Evolutionary conservation across 257 asterid genomes (phyloP), one percentile per base, ranked within the genome.

Genomic region (Solanum tarapatanum): DNA sequence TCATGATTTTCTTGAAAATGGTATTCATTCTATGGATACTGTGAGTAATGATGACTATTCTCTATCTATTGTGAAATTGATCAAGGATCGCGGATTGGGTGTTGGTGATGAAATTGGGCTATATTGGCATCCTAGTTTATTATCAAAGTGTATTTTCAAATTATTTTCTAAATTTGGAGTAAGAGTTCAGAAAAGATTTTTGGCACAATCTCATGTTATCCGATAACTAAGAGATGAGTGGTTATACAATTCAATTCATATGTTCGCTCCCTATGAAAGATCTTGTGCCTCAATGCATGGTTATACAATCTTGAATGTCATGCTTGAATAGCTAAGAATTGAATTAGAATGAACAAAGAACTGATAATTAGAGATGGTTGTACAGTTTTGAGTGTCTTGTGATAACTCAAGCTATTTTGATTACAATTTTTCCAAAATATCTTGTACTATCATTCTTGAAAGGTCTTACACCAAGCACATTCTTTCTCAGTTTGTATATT

Each of bases 41-140:
- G 7, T 88, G n/a, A 89, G 55, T 0, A 76, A 86, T 55, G 94
- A 88, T 39, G 85, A 88, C 26, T 93, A 74, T 66, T 19, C 69
- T 0, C 83, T 93, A 11, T 23, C 87, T 0, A 91, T 95, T 77
- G 45, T n/a, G 83, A 89, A 86, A 6, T 41, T 94, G 89, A 88
- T 94, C 87, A 82, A 51, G 30, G 70, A 23, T 62, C 14, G 3
- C 26, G 0, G 16, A 62, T 66, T 91, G 88, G 83, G 72, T 89
- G 88, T 68, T 21, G 93, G 84, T 39, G 95, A 94, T 90, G 88
- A 88, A 62, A 89, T 93, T 33, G 93, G 91, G 5, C 60, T 93
- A 28, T 91, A 82, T 76, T 94, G 94, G 95, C 94, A 93, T 87
- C 45, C 87, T 0, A 79, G 39, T 33, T 80, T 37, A 24, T 24